Evolutionary conservation across 78 protist species (phyloP).

Genomic region (Chrysochromulina parva): DNA sequence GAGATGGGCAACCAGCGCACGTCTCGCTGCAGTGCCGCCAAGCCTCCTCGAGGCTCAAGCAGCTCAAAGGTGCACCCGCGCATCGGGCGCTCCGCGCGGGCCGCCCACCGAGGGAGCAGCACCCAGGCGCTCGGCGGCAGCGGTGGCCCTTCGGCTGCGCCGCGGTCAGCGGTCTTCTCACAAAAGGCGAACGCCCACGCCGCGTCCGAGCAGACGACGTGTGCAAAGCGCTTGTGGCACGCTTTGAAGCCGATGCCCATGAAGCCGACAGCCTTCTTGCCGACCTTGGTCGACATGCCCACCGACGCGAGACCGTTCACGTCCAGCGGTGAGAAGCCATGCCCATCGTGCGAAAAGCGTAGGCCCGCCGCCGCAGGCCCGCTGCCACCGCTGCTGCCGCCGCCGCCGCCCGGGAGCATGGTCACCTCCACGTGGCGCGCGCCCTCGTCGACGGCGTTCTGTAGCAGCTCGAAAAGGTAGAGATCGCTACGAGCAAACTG

Average conservation of each 20-base stretch:
- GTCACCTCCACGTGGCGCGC: background rate
- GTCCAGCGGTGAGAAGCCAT: background rate
- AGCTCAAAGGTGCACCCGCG: background rate
- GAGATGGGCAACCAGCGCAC: background rate
- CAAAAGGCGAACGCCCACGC: no score
- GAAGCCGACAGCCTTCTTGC: background rate
- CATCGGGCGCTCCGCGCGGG: background rate
- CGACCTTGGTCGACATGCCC: background rate
- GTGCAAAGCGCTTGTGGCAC: constrained; percentile 2
- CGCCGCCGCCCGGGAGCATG: background rate
- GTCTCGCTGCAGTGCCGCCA: background rate
- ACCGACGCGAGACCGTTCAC: constrained; percentile 18
- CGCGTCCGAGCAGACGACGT: background rate
- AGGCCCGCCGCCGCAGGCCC: background rate
- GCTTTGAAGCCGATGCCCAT: constrained; percentile 28
- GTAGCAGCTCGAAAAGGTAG: constrained; percentile 16
- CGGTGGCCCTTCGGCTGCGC: background rate
- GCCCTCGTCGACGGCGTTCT: constrained; percentile 18
- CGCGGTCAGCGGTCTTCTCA: background rate
- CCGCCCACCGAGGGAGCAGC: constrained; percentile 4
- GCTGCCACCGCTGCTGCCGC: no score
- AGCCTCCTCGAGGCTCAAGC: background rate
- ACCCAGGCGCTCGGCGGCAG: constrained; percentile 18
- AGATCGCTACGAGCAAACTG: background rate
- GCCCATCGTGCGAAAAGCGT: background rate